Evolutionary conservation across 768 basidiomycete genomes (phyloP), one percentile per base, ranked within the genome.

Genomic region (Russula sp.): DNA sequence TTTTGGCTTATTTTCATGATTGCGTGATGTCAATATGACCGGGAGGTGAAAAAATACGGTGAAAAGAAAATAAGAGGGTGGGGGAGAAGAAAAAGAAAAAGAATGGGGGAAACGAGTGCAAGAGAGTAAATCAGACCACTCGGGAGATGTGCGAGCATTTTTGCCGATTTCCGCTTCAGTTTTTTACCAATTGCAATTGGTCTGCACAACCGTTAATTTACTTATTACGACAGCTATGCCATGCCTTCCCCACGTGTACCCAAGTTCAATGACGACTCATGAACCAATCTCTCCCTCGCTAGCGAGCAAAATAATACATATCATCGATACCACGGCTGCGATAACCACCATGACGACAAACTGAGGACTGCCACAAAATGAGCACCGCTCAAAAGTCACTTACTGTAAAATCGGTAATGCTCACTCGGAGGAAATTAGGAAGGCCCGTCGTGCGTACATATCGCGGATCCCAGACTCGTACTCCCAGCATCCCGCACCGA

Each of bases 1-100:
- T 96, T 98, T 76, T 94, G 85, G 70, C 88, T 93, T 75, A 98
- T 92, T 84, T 90, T 96, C 93, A 97, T 97, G 76, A 58, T 57
- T 14, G 55, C 14, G 64, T 24, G 40, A 61, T 3, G 59, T 61
- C 54, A 64, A 57, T 42, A 32, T 51, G 28, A 49, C 32, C 2
- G 40, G 18, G 28, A 51, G 6, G 40, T 40, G 46, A 61, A 11
- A 42, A 24, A 28, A 10, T 48, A 13, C 32, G n/a, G 13, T 1
- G 24, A 16, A 40, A 50, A n/a, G n/a, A 34, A 40, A 63, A 54
- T 34, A 50, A 30, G 18, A 30, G 24, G 16, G 63, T 22, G 5
- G 48, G 6, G 22, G 54, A 53, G 22, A 14, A 20, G 28, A 20
- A 24, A 38, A 44, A 32, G 6, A 24, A 0, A 16, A 30, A 20